Base-by-base conservation (phyloP, 495 filamentous ascomycete genomes). In the Chaetomium tenue region DNA sequence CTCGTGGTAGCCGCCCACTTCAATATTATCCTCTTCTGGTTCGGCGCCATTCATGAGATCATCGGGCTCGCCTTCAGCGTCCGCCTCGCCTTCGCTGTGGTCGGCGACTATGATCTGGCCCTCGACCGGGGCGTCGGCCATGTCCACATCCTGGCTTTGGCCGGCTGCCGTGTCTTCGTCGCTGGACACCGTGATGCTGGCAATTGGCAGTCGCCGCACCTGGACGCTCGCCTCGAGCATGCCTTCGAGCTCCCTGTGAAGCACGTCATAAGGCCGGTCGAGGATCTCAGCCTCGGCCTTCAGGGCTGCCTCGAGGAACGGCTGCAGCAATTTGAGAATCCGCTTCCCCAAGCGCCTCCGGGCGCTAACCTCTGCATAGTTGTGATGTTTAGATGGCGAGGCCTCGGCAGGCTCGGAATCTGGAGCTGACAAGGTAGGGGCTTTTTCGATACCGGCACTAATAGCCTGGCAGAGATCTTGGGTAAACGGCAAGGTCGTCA, bases 261-360 rank as follows among this genome's bases (percentile, higher is more conserved):
- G 84, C 42, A 83, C 82, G 59, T 93, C 90, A 57, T 85, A 86
- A 11, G 88, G 81, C 67, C 84, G 87, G 62, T 86, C 81, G 60
- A 79, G 86, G 11, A 96, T 78, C 51, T 95, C 91, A 47, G 88
- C 86, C 74, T 98, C 93, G 44, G 89, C 90, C 57, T 83, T 82
- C 50, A 89, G 77, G 3, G 91, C 91, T 52, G 87, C 85, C 73
- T 96, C 91, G 8, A 97, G 78, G 46, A 85, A 81, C 20, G 86
- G 84, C 71, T 94, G 89, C 26, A 96, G 82, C 4, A 86, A 83
- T 74, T 90, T 91, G 63, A 96, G 81, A 57, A 97, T 92, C 50
- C 91, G 83, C 72, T 93, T 96, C 16, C 89, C 93, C 30, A 91
- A 77, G 70, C 86, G 74, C 61, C 80, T 87, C 22, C 91, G 81